Evolutionary conservation across 768 basidiomycete species (phyloP).

Genomic region (Rhodocollybia butyracea): DNA sequence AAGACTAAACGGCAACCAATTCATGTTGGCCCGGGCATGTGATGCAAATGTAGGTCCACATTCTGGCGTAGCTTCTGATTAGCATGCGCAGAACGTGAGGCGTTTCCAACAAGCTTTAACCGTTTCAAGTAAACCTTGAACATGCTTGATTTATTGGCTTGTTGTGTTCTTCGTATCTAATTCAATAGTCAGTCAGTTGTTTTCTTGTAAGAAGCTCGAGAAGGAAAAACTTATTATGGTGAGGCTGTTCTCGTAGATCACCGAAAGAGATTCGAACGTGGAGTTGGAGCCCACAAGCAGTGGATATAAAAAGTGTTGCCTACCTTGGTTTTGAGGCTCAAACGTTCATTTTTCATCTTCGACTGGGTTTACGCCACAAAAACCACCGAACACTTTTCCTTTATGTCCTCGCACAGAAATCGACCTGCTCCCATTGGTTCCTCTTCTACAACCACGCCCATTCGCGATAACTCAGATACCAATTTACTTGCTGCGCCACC

Average conservation of each 20-base stretch:
- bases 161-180: not conserved
- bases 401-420: not conserved
- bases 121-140: not conserved
- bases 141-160: not conserved
- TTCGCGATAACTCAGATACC: not conserved
- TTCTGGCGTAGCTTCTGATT: not conserved
- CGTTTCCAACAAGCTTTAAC: too few relatives aligned
- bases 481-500: not conserved
- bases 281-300: not conserved
- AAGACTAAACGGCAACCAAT: too few relatives aligned
- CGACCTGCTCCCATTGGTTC: not conserved
- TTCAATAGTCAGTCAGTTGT: too few relatives aligned
- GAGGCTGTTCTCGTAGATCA: not conserved
- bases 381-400: not conserved
- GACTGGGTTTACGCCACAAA: not conserved
- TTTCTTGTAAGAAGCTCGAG: too few relatives aligned
- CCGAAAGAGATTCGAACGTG: not conserved
- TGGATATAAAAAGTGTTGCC: not conserved
- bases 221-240: too few relatives aligned
- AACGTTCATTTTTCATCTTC: not conserved
- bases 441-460: not conserved
- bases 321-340: not conserved
- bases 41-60: not conserved
- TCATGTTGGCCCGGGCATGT: not conserved
- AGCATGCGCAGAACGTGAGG: not conserved